Evolutionary conservation across 2,329 filamentous ascomycete genomes (phyloP), one percentile per base, ranked within the genome.

Genomic region (Grosmannia serpens): DNA sequence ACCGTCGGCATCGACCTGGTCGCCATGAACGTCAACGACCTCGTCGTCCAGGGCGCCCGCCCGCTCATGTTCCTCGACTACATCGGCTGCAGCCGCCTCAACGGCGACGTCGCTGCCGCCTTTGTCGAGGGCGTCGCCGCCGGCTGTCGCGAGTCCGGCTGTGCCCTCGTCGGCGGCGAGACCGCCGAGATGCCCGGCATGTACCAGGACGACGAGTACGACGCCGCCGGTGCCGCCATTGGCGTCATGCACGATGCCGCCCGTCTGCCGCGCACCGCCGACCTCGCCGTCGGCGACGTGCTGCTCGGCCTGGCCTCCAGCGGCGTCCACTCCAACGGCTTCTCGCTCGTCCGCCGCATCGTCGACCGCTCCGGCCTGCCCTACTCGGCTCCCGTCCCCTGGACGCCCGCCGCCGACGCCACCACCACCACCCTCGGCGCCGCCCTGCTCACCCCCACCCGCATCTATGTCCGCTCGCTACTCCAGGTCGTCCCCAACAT

Each of bases 111-210:
- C 5, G 90, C 91, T 0, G 85, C 88, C 13, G 80, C 84, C n/a
- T 97, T 99, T 68, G 88, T 99, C 47, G 83, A 90, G 67, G 91
- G 94, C 62, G 91, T 99, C 3, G 91, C 91, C 2, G 81, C 86
- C 33, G 94, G 94, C 53, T 99, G 94, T 74, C 83, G 84, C 61
- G 83, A 91, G 67, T 84, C 92, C 0, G 87, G 87, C 51, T 96
- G 92, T 68, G 91, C 91, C 20, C 81, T 99, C 3, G 88, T 97
- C n/a, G 94, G 94, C 46, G 94, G 94, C 51, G 94, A 99, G 74
- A 99, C 94, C 0, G 94, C 94, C 8, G 94, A 99, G 74, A 97
- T 99, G 94, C 92, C 92, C 0, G 91, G 91, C 58, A 89, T 97
- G 77, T 96, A 96, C 75, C 79, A 86, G 63, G 84, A 82, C 57